Base-by-base conservation (phyloP, 116 monocot genomes). In the Phalaenopsis hybrid region DNA sequence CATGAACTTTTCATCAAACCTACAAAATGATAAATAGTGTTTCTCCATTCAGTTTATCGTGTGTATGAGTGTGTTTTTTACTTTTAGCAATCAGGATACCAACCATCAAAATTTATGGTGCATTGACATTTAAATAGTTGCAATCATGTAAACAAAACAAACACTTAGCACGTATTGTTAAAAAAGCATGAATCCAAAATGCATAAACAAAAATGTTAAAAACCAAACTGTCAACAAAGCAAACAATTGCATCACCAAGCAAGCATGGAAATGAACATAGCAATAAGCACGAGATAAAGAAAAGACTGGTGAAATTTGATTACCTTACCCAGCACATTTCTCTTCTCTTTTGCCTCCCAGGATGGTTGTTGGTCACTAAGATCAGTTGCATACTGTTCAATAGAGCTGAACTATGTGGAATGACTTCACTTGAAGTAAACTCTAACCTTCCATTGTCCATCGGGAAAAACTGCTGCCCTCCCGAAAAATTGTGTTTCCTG, bases 271-370 rank as follows among this genome's bases (percentile, higher is more conserved):
- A 72, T 72, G 72, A 72, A 12, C 12, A 4, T 15, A 31, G 13
- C 63, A 72, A 37, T 37, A 37, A 72, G 9, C 10, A 23, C 25
- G 23, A 25, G 65, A 23, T n/a, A 65, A 34, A 72, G 13, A 12
- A 72, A 72, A 72, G 72, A 13, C 3, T 20, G 21, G n/a, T 33
- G 2, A 72, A 72, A 12, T 75, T 75, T 45, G 44, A 6, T 51
- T 80, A 91, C 91, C 91, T 88, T 88, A 37, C 28, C 51, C 61
- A 85, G 81, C 48, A 79, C 79, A 85, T 61, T 58, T 21, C 23
- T 77, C 2, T n/a, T 23, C 7, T 12, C 13, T 17, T 44, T 50
- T 51, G 5, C 28, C 51, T 77, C 12, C 13, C 13, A 15, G 11
- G 8, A 20, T 5, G 44, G 3, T 8, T 1, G 12, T 13, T n/a